Base-by-base conservation (phyloP, 2,329 filamentous ascomycete species). In the Colletotrichum liriopes region DNA sequence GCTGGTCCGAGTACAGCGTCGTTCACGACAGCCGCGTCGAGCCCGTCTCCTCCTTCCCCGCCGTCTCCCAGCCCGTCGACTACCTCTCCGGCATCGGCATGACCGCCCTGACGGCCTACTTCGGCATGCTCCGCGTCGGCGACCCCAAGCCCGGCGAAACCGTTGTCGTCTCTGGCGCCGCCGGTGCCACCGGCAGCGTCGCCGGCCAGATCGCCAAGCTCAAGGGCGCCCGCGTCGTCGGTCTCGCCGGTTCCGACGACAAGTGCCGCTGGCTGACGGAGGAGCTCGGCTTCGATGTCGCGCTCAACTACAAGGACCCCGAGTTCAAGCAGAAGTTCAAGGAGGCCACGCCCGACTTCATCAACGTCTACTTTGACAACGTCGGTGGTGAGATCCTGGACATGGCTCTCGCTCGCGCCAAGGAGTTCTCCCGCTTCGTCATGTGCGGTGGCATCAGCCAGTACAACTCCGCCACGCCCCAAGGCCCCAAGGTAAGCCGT, bases 121-220 rank as follows among this genome's bases (percentile, higher is more conserved):
- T 93, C 74, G 93, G 93, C 26, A 89, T 95, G 79, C 81, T 89
- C 39, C 88, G 93, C 67, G 88, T 95, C 56, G 93, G 90, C 3
- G 84, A 92, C 67, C 89, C 92, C 51, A 90, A 92, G 80, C 81
- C 87, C 2, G 93, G 93, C 5, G 92, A 95, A 74, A 91, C 92
- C 5, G 93, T 96, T 1, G 92, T 95, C 9, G 92, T 96, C 0
- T 93, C 90, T 11, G 93, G 93, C 8, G 93, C 93, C 1, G 93
- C 93, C 0, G 93, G 93, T 2, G 93, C 93, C 0, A 95, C 93
- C 0, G 93, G 93, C 1, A 92, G 89, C 77, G 89, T 95, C 1
- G 93, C 90, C 0, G 93, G 92, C 0, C 93, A 96, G 82, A 94
- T 95, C 75, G 92, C 93, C 23, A 94, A 94, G 84, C 82, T 94